Conservation (phyloP, 768 basidiomycete species). For the Agaricus subrufescens region DNA sequence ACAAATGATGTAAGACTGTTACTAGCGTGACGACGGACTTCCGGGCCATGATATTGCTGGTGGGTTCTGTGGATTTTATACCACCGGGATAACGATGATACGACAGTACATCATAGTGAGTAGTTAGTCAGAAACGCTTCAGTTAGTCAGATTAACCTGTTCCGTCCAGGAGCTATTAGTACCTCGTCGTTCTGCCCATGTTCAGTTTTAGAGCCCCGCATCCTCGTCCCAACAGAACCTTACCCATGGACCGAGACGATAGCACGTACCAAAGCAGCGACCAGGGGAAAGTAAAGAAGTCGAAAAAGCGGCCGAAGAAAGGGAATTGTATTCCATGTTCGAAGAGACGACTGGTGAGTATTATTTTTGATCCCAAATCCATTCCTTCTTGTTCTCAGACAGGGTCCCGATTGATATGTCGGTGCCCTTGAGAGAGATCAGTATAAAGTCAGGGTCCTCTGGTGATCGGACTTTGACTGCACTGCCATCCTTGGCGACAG, state of each 20-base stretch:
- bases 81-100: constrained; percentile 4
- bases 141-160: constrained; percentile 6
- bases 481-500: neutral
- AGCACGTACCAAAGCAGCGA: neutral
- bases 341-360: constrained; percentile 46
- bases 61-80: neutral
- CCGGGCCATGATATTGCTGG: too few relatives aligned
- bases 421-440: neutral
- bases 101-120: constrained; percentile 1
- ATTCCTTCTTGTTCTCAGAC: neutral
- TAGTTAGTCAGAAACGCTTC: constrained; percentile 7
- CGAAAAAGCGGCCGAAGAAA: constrained; percentile 41
- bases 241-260: neutral
- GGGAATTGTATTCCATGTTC: constrained; percentile 52
- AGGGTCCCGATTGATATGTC: neutral
- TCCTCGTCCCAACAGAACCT: neutral
- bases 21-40: too few relatives aligned
- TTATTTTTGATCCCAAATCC: neutral
- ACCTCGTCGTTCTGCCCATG: neutral
- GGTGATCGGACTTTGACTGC: too few relatives aligned
- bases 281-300: constrained; percentile 40
- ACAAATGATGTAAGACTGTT: too few relatives aligned
- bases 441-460: neutral
- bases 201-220: neutral
- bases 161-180: neutral